A percentile compares a stretch with the other conserved stretches of the same genome.
phyloP scores from a whole-genome alignment of 1,284 basidiomycete genomes.

The Boletellus sp. region DNA sequence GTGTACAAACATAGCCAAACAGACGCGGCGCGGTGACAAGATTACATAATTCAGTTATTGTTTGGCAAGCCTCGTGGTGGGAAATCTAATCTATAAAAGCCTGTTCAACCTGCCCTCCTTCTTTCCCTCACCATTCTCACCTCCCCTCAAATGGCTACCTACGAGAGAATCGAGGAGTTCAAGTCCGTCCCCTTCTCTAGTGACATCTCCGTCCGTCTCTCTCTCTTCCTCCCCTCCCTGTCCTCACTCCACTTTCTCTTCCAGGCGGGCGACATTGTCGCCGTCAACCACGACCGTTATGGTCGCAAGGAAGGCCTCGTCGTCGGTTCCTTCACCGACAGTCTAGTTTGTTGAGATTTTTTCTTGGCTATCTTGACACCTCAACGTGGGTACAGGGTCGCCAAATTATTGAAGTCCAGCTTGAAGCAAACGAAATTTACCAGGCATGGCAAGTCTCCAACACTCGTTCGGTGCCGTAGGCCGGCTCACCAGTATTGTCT shows the following conservation, averaged over 20 bases:
- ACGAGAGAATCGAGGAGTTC: constrained; percentile 33
- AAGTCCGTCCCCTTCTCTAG: constrained; percentile 22
- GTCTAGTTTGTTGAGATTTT: constrained; percentile 46
- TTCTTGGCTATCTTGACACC: neutral
- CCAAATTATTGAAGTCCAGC: constrained; percentile 74
- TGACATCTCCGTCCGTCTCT: constrained; percentile 35
- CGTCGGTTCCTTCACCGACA: constrained; percentile 67
- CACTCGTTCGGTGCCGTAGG: neutral
- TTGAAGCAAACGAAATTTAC: constrained; percentile 65
- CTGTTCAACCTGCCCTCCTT: constrained; percentile 11
- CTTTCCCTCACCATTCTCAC: constrained; percentile 14
- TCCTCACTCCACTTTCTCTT: constrained; percentile 1
- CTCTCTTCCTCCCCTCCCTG: neutral
- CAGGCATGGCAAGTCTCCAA: constrained; percentile 52
- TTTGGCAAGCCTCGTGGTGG: constrained; percentile 40
- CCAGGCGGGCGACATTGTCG: constrained; percentile 75
- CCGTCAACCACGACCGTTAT: constrained; percentile 59
- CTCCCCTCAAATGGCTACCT: constrained; percentile 28
- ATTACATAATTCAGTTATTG: neutral
- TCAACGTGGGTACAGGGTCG: constrained; percentile 53
- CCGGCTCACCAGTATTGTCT: constrained; percentile 2
- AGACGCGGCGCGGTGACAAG: neutral
- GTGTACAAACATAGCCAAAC: no score
- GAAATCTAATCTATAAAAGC: constrained; percentile 49
- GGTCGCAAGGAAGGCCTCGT: constrained; percentile 74